Evolutionary conservation across 495 filamentous ascomycete genomes (phyloP).

Genomic region (Daldinia bambusicola): DNA sequence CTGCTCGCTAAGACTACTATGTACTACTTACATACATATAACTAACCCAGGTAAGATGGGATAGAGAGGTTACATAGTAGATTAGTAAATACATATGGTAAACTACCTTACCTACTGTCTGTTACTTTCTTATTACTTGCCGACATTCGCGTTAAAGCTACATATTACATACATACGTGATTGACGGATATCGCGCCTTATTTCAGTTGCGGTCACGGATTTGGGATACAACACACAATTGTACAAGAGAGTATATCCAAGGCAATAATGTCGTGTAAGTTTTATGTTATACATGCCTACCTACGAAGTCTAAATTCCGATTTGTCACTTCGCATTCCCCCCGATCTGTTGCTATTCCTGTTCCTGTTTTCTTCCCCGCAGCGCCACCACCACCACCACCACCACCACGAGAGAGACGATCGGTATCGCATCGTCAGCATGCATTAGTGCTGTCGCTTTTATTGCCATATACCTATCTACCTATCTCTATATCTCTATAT

Average conservation of each 20-base stretch:
- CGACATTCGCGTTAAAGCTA: too few species aligned
- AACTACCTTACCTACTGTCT: too few species aligned
- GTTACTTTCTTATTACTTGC: too few species aligned
- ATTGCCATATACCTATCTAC: background rate
- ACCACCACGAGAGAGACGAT: background rate
- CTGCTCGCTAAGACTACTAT: background rate
- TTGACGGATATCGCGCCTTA: slow-evolving; percentile 10
- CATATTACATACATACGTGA: too few species aligned
- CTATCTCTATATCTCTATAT: too few species aligned
- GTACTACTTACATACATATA: background rate
- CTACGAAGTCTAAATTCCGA: background rate
- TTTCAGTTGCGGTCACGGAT: background rate
- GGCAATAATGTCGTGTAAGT: slow-evolving; percentile 43
- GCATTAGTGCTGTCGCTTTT: background rate
- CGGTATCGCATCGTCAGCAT: background rate
- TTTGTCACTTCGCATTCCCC: background rate
- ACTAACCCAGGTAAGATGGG: too few species aligned
- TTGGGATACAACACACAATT: background rate
- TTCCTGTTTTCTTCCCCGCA: slow-evolving; percentile 11
- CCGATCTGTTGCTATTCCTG: slow-evolving; percentile 1
- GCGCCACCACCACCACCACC: background rate
- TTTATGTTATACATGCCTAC: slow-evolving; percentile 2
- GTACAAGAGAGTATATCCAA: slow-evolving; percentile 1
- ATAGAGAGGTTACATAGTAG: too few species aligned
- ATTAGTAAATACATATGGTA: too few species aligned